Evolutionary conservation across 371 early-diverging fungal genomes (phyloP), one percentile per base, ranked within the genome.

Genomic region (Encephalitozoon cuniculi): DNA sequence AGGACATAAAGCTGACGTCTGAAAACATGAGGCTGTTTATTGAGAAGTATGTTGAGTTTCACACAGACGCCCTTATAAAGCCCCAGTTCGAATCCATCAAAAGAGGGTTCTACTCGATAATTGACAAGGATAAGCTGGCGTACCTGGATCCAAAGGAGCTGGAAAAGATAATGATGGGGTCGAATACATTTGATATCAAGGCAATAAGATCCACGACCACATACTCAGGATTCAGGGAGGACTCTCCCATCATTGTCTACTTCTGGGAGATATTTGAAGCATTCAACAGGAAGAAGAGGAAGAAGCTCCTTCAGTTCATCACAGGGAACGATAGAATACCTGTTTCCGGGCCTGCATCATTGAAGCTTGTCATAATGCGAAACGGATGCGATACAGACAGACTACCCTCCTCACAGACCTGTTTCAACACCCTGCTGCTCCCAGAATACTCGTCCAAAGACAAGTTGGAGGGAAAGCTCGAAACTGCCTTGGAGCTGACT

Each of bases 241-340:
- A 88, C 89, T 15, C 91, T 92, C 4, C 55, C 25, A 82, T 87
- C 49, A 68, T 83, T 8, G 32, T 77, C 64, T 73, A 88, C 80
- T 96, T 98, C 84, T 98, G 99, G 99, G 87, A 88, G 46, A 90
- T 93, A 68, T 92, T 94, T 18, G 90, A 91, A 76, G 87, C 82
- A 3, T 90, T 93, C 78, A 81, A 87, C 1, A 86, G 88, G 39
- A 90, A 90, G 64, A 90, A 91, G 73, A 76, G 78, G 40, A 93
- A 93, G 86, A 92, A 92, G 78, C 86, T 98, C 12, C 83, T 98
- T 9, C 91, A 91, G 68, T 98, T 98, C 88, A 92, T 93, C 0
- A 96, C 99, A 5, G 95, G 95, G 30, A 91, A 91, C 41, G 95
- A 96, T 83, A 88, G 99, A 21, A 92, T 92, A 2, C 99, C 99